Evolutionary conservation across 2,329 filamentous ascomycete species (phyloP).

Genomic region (Cladosporium velox): DNA sequence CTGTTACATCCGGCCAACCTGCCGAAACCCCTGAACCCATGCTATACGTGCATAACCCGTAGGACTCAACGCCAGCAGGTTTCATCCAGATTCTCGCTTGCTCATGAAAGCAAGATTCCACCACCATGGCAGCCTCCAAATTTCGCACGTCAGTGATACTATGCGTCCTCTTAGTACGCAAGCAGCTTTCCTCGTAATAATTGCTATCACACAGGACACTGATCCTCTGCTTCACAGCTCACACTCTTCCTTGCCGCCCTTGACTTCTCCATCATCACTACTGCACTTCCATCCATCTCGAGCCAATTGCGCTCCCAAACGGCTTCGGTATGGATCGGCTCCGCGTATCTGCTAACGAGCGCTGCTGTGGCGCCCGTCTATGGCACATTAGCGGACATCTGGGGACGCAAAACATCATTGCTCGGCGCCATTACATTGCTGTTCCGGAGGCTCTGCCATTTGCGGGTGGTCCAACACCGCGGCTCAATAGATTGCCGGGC

Average conservation of each 20-base stretch:
- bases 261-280: not conserved
- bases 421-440: not conserved
- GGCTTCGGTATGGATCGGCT: not conserved
- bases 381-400: not conserved
- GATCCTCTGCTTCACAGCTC: not conserved
- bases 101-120: no score
- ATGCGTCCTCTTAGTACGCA: no score
- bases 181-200: no score
- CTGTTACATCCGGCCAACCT: no score
- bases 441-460: not conserved
- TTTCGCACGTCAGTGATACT: no score
- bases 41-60: no score
- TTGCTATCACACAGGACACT: not conserved
- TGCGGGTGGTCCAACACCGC: not conserved
- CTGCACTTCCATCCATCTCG: not conserved
- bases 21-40: no score
- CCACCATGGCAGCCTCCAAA: no score
- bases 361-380: not conserved
- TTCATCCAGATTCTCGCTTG: no score
- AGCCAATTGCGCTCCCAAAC: not conserved
- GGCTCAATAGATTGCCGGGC: not conserved
- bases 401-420: not conserved
- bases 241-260: not conserved
- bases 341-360: not conserved
- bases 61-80: no score